A percentile compares a stretch with the other conserved stretches of the same genome.
phyloP scores from a whole-genome alignment of 345 rosid genomes.

The Dovyalis caffra region DNA sequence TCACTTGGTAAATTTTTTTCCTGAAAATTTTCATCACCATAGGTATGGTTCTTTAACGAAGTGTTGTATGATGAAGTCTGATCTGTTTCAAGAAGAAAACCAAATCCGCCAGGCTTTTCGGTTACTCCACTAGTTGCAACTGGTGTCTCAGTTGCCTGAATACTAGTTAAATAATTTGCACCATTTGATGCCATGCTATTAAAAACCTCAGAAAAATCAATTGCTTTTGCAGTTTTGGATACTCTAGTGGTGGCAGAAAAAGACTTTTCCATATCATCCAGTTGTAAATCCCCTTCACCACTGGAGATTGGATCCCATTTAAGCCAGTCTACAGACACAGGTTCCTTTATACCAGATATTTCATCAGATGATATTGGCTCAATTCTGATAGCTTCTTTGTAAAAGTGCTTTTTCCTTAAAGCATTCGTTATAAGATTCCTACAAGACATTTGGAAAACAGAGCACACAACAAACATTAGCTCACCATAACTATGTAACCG shows the following conservation, averaged over 20 bases:
- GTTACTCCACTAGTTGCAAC: constrained; percentile 22
- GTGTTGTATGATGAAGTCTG: constrained; percentile 18
- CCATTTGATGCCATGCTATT: constrained; percentile 39
- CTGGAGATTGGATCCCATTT: constrained; percentile 91
- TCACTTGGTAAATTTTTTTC: constrained; percentile 11
- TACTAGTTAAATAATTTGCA: constrained; percentile 6
- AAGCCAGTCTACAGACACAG: constrained; percentile 49
- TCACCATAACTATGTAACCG: background rate
- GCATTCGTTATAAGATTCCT: constrained; percentile 64
- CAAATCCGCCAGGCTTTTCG: constrained; percentile 11
- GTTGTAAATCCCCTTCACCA: constrained; percentile 79
- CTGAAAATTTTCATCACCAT: constrained; percentile 9
- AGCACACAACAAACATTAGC: constrained; percentile 10
- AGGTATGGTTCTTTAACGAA: constrained; percentile 9
- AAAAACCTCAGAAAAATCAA: constrained; percentile 50
- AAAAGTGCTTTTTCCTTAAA: constrained; percentile 64
- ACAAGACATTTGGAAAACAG: constrained; percentile 20
- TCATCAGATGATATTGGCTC: constrained; percentile 47
- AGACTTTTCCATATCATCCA: constrained; percentile 64
- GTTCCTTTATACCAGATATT: constrained; percentile 32
- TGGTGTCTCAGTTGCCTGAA: constrained; percentile 24
- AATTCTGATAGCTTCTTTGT: constrained; percentile 68
- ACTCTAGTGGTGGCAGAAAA: constrained; percentile 26
- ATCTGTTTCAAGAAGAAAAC: constrained; percentile 22
- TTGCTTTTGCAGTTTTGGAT: constrained; percentile 37